phyloP scores from a whole-genome alignment of 176 grass and related monocot species.

The Oryza nivara region DNA sequence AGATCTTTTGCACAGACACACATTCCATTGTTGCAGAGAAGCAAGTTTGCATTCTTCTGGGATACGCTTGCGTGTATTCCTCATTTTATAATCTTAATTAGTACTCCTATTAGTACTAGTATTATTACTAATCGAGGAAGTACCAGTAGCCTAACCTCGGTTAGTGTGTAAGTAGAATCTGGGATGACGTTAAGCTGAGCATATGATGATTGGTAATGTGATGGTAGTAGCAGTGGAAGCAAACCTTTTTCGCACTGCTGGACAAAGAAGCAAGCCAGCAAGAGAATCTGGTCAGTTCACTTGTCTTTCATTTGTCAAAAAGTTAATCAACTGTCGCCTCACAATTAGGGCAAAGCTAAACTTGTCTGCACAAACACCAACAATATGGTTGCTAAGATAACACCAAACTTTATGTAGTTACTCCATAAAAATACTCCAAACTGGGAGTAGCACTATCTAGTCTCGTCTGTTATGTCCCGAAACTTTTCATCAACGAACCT shows the following conservation, averaged over 20 bases:
- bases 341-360: background rate
- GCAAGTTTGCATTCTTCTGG: background rate
- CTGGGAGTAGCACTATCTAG: background rate
- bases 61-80: background rate
- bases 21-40: background rate
- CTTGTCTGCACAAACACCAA: background rate
- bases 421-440: background rate
- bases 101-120: background rate
- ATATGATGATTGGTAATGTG: background rate
- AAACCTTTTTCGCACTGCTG: background rate
- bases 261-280: background rate
- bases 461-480: background rate
- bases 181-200: conserved; percentile 6
- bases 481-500: background rate
- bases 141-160: background rate
- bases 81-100: background rate
- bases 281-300: conserved; percentile 9
- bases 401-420: background rate
- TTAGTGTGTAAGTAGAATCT: background rate
- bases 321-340: background rate
- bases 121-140: too few relatives aligned
- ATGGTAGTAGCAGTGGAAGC: background rate
- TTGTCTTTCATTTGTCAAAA: conserved; percentile 6
- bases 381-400: background rate
- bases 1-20: background rate